Evolutionary conservation across 441 rosid species (phyloP).

Genomic region (Arabidopsis hybrid): DNA sequence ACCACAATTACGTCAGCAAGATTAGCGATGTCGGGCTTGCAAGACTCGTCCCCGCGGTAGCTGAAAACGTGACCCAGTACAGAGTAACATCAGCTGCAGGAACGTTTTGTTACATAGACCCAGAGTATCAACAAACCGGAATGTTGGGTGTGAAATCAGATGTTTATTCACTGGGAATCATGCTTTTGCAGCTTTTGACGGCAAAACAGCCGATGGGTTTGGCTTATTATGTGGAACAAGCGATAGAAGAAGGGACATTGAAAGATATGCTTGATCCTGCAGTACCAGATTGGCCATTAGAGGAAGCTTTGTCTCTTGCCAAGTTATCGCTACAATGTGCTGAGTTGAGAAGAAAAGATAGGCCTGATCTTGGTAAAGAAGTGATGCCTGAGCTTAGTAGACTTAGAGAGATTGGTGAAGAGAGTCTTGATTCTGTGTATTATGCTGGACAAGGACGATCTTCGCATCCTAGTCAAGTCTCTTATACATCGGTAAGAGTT

Average conservation of each 20-base stretch:
- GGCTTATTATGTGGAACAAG: conserved; percentile 51
- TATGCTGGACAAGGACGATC: conserved; percentile 43
- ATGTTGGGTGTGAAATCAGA: conserved; percentile 79
- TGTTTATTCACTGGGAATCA: conserved; percentile 63
- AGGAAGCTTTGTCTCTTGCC: conserved; percentile 59
- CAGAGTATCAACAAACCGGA: conserved; percentile 81
- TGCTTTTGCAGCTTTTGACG: conserved; percentile 70
- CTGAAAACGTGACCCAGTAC: conserved; percentile 65
- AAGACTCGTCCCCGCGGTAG: conserved; percentile 69
- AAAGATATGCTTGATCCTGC: conserved; percentile 59
- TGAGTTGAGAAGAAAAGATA: conserved; percentile 68
- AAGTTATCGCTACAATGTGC: conserved; percentile 65
- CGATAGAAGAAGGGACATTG: conserved; percentile 57
- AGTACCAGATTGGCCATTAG: conserved; percentile 71
- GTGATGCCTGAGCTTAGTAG: conserved; percentile 63
- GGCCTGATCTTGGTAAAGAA: conserved; percentile 71
- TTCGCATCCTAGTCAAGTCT: conserved; percentile 44
- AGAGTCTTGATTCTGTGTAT: conserved; percentile 46
- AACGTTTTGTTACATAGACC: conserved; percentile 78
- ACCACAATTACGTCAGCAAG: conserved; percentile 70
- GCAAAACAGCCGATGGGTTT: conserved; percentile 75
- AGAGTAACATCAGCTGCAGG: conserved; percentile 69
- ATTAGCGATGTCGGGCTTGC: conserved; percentile 75
- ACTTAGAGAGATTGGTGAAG: conserved; percentile 63
- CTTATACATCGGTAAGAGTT: conserved; percentile 52